These are phyloP conservation scores for Dendrobium officinale DNA, from an alignment of 106 monocot genomes.

Conservation along the genomic window DNA sequence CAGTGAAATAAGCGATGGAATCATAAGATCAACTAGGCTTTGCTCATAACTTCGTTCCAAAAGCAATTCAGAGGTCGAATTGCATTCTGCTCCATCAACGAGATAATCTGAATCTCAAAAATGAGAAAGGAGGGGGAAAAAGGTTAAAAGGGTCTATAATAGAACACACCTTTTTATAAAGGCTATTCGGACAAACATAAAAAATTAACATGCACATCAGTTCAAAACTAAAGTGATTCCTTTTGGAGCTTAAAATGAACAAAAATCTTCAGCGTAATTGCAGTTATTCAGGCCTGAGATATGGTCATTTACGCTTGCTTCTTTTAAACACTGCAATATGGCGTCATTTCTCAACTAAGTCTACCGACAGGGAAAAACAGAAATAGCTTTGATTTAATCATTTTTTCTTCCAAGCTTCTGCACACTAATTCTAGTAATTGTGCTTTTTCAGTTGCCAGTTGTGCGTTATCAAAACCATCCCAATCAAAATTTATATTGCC, in stretches of 20 bases:
- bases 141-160: not conserved
- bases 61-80: constrained; percentile 82
- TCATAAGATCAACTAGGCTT: constrained; percentile 67
- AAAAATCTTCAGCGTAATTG: not conserved
- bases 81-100: constrained; percentile 88
- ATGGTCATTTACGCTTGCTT: not conserved
- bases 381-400: not conserved
- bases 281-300: not conserved
- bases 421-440: not conserved
- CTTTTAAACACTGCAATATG: not conserved
- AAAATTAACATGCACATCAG: not conserved
- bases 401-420: not conserved
- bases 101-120: constrained; percentile 70
- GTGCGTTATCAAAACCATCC: not conserved
- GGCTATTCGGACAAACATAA: not conserved
- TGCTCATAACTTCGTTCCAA: constrained; percentile 72
- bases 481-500: not conserved
- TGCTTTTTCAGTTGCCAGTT: not conserved
- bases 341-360: not conserved
- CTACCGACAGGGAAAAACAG: not conserved
- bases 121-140: not conserved
- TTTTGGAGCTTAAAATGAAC: not conserved
- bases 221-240: not conserved
- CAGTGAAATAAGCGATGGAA: constrained; percentile 72
- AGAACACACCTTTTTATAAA: not conserved